Percentiles rank a stretch among this genome's conserved stretches.
Evolutionary conservation across 2,329 filamentous ascomycete genomes (phyloP).

Genomic region (Fusarium tupiense): DNA sequence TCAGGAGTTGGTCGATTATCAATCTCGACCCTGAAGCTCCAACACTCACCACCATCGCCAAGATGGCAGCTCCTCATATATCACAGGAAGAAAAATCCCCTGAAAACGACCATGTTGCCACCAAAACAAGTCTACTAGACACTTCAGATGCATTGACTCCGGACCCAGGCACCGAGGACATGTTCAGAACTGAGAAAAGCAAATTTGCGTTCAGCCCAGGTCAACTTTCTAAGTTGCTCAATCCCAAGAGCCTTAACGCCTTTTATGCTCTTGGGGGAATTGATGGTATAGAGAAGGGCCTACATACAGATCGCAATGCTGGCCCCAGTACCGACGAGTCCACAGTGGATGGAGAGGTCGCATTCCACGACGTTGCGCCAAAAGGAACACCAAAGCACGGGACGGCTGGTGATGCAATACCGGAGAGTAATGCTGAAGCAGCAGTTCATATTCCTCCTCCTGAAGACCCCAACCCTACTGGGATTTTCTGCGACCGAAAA

Average conservation of each 20-base stretch:
- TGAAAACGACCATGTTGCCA: conserved; percentile 3
- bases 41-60: conserved; percentile 21
- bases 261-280: conserved; percentile 81
- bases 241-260: conserved; percentile 79
- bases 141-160: conserved; percentile 47
- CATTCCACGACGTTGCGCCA: conserved; percentile 70
- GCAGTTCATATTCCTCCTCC: conserved; percentile 41
- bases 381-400: conserved; percentile 51
- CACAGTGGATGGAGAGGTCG: conserved; percentile 68
- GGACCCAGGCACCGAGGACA: conserved; percentile 77
- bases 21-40: not conserved
- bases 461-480: conserved; percentile 33
- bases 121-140: conserved; percentile 35
- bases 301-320: conserved; percentile 70
- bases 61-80: conserved; percentile 27
- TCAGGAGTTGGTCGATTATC: not conserved
- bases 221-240: conserved; percentile 80
- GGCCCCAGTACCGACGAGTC: conserved; percentile 79
- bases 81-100: conserved; percentile 24
- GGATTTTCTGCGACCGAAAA: conserved; percentile 45
- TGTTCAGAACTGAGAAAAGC: conserved; percentile 78
- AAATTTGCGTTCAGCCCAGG: conserved; percentile 87
- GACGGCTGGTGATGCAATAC: conserved; percentile 45
- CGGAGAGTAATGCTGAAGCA: conserved; percentile 41
- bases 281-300: conserved; percentile 75